phyloP scores from a whole-genome alignment of 345 rosid species.

The Syzygium jambos region DNA sequence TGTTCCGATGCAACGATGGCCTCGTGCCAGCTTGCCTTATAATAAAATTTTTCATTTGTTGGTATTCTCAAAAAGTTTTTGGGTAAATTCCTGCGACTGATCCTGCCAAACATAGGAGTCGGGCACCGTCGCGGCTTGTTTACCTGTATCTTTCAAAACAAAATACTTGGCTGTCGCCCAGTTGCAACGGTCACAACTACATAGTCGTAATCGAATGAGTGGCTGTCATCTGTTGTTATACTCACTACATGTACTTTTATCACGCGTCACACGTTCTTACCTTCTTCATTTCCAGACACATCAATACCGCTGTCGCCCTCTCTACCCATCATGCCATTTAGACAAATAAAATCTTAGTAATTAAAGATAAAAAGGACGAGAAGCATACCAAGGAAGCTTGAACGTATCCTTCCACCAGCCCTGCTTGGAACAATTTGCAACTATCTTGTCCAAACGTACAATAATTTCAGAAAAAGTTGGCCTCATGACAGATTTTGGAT shows the following conservation, averaged over 20 bases:
- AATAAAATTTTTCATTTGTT: background rate
- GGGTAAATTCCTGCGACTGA: background rate
- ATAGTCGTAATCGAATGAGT: background rate
- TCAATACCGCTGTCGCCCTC: background rate
- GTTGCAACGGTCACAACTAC: background rate
- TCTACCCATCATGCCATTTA: background rate
- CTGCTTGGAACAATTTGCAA: slow-evolving; percentile 62
- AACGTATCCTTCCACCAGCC: slow-evolving; percentile 97
- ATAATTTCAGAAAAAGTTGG: slow-evolving; percentile 83
- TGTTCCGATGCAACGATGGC: background rate
- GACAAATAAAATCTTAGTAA: background rate
- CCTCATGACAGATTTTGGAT: slow-evolving; percentile 41
- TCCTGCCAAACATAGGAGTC: background rate
- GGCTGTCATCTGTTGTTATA: background rate
- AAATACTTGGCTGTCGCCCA: background rate
- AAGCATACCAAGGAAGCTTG: slow-evolving; percentile 87
- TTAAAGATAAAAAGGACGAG: background rate
- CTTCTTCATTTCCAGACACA: background rate
- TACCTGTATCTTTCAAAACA: background rate
- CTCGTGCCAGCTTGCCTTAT: background rate
- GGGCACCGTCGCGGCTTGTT: background rate
- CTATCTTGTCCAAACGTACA: slow-evolving; percentile 64
- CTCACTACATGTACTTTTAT: background rate
- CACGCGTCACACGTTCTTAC: background rate
- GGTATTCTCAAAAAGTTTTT: background rate